Percentiles rank a stretch among this genome's conserved stretches.
phyloP scores from a whole-genome alignment of 768 basidiomycete species.

The Tulasnella sp. region DNA sequence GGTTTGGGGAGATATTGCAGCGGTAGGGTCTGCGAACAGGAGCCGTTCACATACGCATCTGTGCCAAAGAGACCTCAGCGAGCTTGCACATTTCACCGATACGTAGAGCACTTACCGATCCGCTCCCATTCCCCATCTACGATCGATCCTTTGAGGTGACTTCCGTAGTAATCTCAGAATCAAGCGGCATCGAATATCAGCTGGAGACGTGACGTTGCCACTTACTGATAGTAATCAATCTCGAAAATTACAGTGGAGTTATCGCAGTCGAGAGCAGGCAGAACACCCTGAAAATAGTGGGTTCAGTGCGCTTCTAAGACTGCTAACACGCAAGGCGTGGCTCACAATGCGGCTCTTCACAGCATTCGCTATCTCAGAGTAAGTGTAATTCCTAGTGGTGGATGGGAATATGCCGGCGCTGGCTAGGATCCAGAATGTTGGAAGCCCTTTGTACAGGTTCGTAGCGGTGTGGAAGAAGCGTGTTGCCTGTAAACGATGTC shows the following conservation, averaged over 20 bases:
- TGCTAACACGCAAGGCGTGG: slow-evolving; percentile 22
- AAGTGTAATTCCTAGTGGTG: slow-evolving; percentile 40
- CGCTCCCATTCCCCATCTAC: slow-evolving; percentile 53
- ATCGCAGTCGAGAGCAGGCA: slow-evolving; percentile 38
- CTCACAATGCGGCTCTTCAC: slow-evolving; percentile 43
- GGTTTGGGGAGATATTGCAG: slow-evolving; percentile 49
- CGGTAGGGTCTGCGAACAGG: slow-evolving; percentile 40
- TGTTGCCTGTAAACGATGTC: background rate
- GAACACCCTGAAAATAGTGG: slow-evolving; percentile 33
- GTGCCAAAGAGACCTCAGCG: background rate
- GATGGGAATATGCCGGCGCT: slow-evolving; percentile 64
- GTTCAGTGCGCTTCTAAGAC: background rate
- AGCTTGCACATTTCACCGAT: background rate
- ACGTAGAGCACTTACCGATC: slow-evolving; percentile 33
- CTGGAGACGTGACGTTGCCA: slow-evolving; percentile 39
- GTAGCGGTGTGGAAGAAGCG: slow-evolving; percentile 31
- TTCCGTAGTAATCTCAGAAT: too few relatives aligned
- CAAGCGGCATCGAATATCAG: too few relatives aligned
- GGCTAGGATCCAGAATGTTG: slow-evolving; percentile 62
- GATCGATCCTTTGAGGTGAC: slow-evolving; percentile 33
- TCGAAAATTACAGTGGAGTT: slow-evolving; percentile 29
- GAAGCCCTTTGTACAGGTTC: slow-evolving; percentile 49
- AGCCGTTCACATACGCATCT: slow-evolving; percentile 12
- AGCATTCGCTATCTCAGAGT: slow-evolving; percentile 34
- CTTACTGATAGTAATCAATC: slow-evolving; percentile 57